These are phyloP conservation scores for Bathelium albidoporum DNA, from an alignment of 495 filamentous ascomycete species.

Conservation along the genomic window DNA sequence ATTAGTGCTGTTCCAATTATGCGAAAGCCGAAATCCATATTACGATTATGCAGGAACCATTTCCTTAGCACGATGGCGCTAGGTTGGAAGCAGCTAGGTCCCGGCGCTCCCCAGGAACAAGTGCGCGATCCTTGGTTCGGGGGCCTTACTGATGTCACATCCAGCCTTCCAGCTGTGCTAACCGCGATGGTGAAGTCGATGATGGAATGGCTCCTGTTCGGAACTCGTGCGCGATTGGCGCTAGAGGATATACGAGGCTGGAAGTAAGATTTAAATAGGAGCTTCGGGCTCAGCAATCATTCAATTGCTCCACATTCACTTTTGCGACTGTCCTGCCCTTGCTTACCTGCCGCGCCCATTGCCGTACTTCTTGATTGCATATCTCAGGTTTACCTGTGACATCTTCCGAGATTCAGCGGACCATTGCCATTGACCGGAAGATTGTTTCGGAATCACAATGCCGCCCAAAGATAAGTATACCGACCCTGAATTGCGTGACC, in stretches of 20 bases:
- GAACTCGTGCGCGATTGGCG: not conserved
- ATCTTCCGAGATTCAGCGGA: no score
- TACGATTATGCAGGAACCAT: not conserved
- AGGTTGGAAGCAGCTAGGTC: not conserved
- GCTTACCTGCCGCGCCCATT: no score
- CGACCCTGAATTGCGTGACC: slow-evolving; percentile 38
- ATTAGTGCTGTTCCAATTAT: no score
- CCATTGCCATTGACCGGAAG: no score
- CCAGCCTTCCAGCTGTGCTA: not conserved
- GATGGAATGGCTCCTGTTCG: not conserved
- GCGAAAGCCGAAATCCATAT: not conserved
- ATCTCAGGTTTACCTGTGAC: no score
- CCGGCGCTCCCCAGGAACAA: slow-evolving; percentile 1
- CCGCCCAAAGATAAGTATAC: slow-evolving; percentile 40
- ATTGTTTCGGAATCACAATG: slow-evolving; percentile 34
- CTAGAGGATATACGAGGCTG: not conserved
- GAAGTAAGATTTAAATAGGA: not conserved
- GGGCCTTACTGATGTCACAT: not conserved
- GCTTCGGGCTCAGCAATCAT: not conserved
- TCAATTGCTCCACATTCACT: not conserved
- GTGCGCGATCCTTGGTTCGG: not conserved
- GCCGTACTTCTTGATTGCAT: no score
- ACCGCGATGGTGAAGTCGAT: slow-evolving; percentile 4
- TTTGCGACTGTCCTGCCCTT: not conserved
- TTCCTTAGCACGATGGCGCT: not conserved